Percentiles rank a stretch among this genome's conserved stretches.
These are phyloP conservation scores for Sordariomycetes sp. DNA, from an alignment of 2,329 filamentous ascomycete genomes.

Conservation along the genomic window DNA sequence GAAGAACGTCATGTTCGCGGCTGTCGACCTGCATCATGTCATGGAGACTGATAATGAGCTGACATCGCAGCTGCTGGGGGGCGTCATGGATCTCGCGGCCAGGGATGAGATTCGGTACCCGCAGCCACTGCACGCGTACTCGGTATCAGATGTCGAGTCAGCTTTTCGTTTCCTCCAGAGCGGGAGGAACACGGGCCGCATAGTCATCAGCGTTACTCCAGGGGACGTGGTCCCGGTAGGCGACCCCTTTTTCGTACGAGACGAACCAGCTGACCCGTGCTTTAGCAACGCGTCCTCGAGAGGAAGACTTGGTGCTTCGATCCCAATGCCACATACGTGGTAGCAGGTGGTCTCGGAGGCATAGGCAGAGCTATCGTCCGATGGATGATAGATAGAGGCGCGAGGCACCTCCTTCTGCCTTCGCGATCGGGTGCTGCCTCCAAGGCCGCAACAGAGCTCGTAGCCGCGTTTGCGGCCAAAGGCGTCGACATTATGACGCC, in stretches of 20 bases:
- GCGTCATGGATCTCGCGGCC: slow-evolving; percentile 12
- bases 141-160: slow-evolving; percentile 19
- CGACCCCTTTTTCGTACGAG: neutral
- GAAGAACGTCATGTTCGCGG: slow-evolving; percentile 34
- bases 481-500: slow-evolving; percentile 1
- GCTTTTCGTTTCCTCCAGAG: slow-evolving; percentile 29
- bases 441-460: neutral
- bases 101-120: slow-evolving; percentile 2
- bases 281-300: no score
- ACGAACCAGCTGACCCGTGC: neutral
- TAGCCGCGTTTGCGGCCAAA: neutral
- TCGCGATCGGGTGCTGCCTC: neutral
- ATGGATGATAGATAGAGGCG: slow-evolving; percentile 8
- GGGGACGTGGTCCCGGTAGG: slow-evolving; percentile 9
- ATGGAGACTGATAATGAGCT: slow-evolving; percentile 5
- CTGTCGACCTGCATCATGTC: slow-evolving; percentile 26
- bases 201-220: slow-evolving; percentile 19
- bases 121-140: slow-evolving; percentile 7
- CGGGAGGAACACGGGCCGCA: slow-evolving; percentile 30
- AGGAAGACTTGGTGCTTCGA: neutral
- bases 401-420: slow-evolving; percentile 7
- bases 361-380: slow-evolving; percentile 9
- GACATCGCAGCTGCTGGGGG: slow-evolving; percentile 17
- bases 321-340: slow-evolving; percentile 8
- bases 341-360: slow-evolving; percentile 12